A percentile compares a stretch with the other conserved stretches of the same genome.
Evolutionary conservation across 345 rosid species (phyloP).

Genomic region (Trapa bicornis): DNA sequence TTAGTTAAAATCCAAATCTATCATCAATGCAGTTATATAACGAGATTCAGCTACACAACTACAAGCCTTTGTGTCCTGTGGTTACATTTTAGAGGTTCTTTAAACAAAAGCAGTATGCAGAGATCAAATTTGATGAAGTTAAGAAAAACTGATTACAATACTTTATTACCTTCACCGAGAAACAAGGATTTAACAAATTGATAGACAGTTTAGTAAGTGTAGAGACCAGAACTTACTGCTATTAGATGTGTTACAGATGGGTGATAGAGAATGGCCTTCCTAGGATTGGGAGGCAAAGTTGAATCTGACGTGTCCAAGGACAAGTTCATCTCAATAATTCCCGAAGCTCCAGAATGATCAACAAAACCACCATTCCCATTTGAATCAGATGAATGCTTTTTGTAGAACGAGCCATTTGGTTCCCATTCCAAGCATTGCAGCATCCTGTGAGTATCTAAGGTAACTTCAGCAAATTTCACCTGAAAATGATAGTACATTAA

Average conservation of each 20-base stretch:
- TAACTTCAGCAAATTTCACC: constrained; percentile 94
- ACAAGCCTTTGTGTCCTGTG: neutral
- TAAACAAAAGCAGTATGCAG: neutral
- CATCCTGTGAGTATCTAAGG: constrained; percentile 81
- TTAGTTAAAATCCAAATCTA: neutral
- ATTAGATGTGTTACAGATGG: constrained; percentile 77
- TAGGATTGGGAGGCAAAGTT: constrained; percentile 65
- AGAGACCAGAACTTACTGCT: constrained; percentile 52
- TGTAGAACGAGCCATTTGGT: constrained; percentile 62
- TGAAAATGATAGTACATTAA: constrained; percentile 19
- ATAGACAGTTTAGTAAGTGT: neutral
- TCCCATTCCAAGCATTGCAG: constrained; percentile 98
- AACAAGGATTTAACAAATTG: neutral
- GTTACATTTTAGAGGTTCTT: neutral
- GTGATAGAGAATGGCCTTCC: constrained; percentile 79
- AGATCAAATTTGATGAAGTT: neutral
- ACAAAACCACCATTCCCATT: constrained; percentile 58
- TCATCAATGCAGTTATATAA: neutral
- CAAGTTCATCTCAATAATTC: constrained; percentile 63
- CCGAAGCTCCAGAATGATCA: constrained; percentile 76
- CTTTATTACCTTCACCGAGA: neutral
- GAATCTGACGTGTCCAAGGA: constrained; percentile 72
- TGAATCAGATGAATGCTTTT: constrained; percentile 39
- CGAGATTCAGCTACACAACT: neutral
- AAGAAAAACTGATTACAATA: neutral